phyloP scores from a whole-genome alignment of 2,329 filamentous ascomycete species.

The Pezicula radicicola region DNA sequence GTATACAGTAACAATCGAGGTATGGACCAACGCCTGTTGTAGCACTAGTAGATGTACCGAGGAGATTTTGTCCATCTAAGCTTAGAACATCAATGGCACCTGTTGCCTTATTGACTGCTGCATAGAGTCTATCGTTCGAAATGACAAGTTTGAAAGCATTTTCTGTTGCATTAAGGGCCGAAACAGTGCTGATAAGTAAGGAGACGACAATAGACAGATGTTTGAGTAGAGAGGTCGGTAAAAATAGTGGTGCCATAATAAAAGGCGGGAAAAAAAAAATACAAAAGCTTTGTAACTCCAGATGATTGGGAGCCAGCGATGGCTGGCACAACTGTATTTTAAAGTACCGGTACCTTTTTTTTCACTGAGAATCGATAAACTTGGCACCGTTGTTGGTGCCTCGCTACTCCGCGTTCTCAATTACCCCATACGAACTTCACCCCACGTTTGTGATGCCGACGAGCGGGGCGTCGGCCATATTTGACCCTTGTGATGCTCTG shows the following conservation, averaged over 20 bases:
- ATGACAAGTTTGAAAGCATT: constrained; percentile 31
- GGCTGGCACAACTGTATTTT: too few species aligned
- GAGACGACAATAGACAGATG: neutral
- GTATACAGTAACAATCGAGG: constrained; percentile 62
- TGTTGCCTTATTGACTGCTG: constrained; percentile 38
- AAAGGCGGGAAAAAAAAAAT: too few species aligned
- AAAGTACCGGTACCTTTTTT: too few species aligned
- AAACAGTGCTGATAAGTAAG: neutral
- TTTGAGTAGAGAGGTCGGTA: neutral
- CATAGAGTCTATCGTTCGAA: constrained; percentile 40
- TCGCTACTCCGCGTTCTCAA: too few species aligned
- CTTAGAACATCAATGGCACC: constrained; percentile 39
- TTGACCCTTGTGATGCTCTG: too few species aligned
- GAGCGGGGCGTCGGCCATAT: too few species aligned
- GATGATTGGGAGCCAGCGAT: too few species aligned
- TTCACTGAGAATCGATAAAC: too few species aligned
- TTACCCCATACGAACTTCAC: too few species aligned
- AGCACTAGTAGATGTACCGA: constrained; percentile 35
- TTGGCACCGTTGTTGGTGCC: too few species aligned
- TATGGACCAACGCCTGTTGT: constrained; percentile 51
- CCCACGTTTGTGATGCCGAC: too few species aligned
- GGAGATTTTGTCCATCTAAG: constrained; percentile 48
- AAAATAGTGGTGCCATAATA: constrained; percentile 38
- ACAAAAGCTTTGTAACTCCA: too few species aligned
- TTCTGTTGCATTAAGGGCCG: constrained; percentile 26